Evolutionary conservation across 495 filamentous ascomycete genomes (phyloP), one percentile per base, ranked within the genome.

Genomic region (Rostrohypoxylon terebratum): DNA sequence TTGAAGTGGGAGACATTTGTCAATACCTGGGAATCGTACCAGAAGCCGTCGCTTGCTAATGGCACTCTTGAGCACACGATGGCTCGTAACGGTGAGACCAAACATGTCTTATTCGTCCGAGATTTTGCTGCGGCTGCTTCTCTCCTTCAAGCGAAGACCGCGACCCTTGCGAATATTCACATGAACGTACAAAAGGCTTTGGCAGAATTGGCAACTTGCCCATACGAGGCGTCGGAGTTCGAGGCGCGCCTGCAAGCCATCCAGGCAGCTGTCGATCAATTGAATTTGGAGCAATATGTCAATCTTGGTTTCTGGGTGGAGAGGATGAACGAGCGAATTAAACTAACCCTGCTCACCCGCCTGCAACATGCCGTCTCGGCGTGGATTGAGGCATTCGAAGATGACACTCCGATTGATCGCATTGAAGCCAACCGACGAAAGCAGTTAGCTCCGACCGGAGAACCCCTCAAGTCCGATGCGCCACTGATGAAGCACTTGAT

Each of bases 1-100:
- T 83, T 98, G 33, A 90, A 92, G 73, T 99, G 96, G 96, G 96
- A 99, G 77, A 95, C 96, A 0, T 97, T 99, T 77, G 92, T 99
- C 34, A 93, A 98, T 75, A 94, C 93, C 7, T 98, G 97, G 77
- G 96, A 98, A 77, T 83, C 97, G 16, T 93, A 95, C 72, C 92
- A 95, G 72, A 91, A 93, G 72, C 85, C 89, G 34, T 82, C 85
- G 66, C 78, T 86, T 9, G 80, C 86, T n/a, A 88, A 85, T 63
- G 90, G 89, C 38, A 78, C 86, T 23, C 82, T 91, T 54, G 90
- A 92, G 48, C 83, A 87, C 63, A 73, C 85, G 1, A 78, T 86
- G 70, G 75, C 82, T 68, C 85, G 88, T 65, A 82, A 89, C 53
- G 87, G 88, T 36, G 94, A 97, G 78, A 97, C 93, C 81, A 93